Base-by-base conservation (phyloP, 306 rosid species). In the Luffa aegyptiaca region DNA sequence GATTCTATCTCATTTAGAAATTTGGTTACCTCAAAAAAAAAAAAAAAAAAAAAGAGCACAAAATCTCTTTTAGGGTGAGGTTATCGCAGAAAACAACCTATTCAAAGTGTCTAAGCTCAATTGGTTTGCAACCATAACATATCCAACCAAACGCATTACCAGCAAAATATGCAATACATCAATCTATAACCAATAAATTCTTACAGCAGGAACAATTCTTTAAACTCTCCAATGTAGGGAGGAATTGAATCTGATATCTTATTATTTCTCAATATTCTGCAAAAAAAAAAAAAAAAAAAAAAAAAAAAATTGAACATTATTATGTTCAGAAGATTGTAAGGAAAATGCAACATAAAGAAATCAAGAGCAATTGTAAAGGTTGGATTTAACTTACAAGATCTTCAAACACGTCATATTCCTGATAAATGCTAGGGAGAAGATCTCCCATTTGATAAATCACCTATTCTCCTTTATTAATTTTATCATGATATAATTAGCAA, bases 241-340 rank as follows among this genome's bases (percentile, higher is more conserved):
- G 92, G 98, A 82, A 93, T 83, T 56, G 88, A 81, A 83, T 86
- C 91, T 74, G 93, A 81, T 45, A 93, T 84, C 10, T 89, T 88
- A 88, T 76, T 91, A 70, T 91, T 88, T 75, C 92, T 90, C 81
- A 93, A 83, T 11, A 78, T 91, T 80, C 98, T 91, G 91, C 88
- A 82, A 76, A 49, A 85, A 75, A 41, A 53, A 61, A 83, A 31
- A 79, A 82, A 72, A 49, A 85, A 75, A 39, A 44, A 53, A 61
- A 83, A 31, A 79, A 82, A 72, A 49, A 85, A 75, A 39, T 39
- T 57, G 81, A 35, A 81, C 81, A 80, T 12, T 80, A 31, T 41
- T 9, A 31, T 2, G 44, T 9, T 59, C 37, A 46, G 5, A 39
- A 44, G 5, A 21, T 73, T 70, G 9, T 14, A 63, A 52, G 49